phyloP scores from a whole-genome alignment of 352 stramenopile species.

The Saprolegnia parasitica region DNA sequence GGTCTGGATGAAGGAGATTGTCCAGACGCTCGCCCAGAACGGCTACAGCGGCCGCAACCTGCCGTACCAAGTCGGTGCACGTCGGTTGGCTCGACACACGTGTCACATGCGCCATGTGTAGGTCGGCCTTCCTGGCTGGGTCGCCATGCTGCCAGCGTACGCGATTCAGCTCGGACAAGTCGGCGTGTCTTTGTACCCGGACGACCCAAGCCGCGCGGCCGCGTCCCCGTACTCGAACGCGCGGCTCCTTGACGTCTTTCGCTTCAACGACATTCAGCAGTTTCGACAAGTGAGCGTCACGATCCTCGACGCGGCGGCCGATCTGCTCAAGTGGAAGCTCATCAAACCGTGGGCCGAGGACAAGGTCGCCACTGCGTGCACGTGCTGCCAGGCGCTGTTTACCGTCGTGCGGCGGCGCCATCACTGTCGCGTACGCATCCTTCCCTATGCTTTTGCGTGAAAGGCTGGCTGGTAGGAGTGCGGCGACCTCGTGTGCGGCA shows the following conservation, averaged over 20 bases:
- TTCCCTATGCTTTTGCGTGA: neutral
- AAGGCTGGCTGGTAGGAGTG: too few species aligned
- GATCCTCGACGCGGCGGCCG: conserved; percentile 76
- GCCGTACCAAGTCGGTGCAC: conserved; percentile 65
- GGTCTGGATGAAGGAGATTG: conserved; percentile 86
- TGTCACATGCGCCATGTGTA: too few species aligned
- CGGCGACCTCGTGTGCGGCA: conserved; percentile 79
- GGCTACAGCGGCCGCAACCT: conserved; percentile 82
- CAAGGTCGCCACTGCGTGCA: conserved; percentile 64
- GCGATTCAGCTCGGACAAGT: conserved; percentile 82
- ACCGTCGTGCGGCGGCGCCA: conserved; percentile 79
- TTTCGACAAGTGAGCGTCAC: conserved; percentile 60
- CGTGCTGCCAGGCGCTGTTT: conserved; percentile 71
- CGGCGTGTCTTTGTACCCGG: conserved; percentile 58
- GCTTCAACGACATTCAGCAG: conserved; percentile 36
- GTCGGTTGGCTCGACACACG: too few species aligned
- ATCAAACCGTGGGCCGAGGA: conserved; percentile 88
- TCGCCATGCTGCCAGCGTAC: conserved; percentile 79
- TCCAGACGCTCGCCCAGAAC: conserved; percentile 78
- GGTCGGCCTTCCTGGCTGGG: conserved; percentile 77
- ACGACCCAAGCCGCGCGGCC: conserved; percentile 47
- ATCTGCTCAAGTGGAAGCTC: conserved; percentile 78
- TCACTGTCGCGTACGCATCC: conserved; percentile 63
- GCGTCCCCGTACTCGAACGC: conserved; percentile 76
- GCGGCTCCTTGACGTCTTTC: conserved; percentile 74